Base-by-base conservation (phyloP, 78 protist species). In the Dictyostelium capitatum region DNA sequence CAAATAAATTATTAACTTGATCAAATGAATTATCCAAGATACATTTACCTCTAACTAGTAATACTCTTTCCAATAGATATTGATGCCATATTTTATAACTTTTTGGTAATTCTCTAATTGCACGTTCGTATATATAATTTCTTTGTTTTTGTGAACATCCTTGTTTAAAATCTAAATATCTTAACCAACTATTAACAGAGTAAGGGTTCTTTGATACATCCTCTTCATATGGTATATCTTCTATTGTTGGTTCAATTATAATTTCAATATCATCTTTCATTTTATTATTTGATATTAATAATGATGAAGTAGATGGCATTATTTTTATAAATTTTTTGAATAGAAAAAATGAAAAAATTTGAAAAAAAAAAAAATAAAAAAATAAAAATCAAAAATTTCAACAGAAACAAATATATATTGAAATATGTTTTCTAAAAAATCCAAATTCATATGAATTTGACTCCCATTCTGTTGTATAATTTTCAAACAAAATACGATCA, bases 21-120 rank as follows among this genome's bases (percentile, higher is more conserved):
- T 96, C 98, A 79, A 25, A 97, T 0, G 93, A 64, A 1, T 80
- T 69, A 94, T 98, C 98, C 4, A 72, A 48, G 54, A 89, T 67
- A 19, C 91, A 85, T 81, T 50, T 69, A 3, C 82, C 96, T 50
- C 97, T 62, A 30, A 78, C 95, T 0, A 1, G 41, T 20, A 25
- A 20, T 19, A 65, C 47, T 12, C 93, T 37, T 80, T 90, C 96
- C n/a, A 11, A 5, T 15, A 97, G 89, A 79, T 98, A 98, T 23
- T 43, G 23, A 23, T 80, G 80, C 99, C 99, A 98, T 48, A 98
- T 74, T 83, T 99, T 99, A 97, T 96, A 99, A 47, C 95, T 67
- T 11, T 97, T 94, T 6, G 99, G 99, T 51, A 97, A 65, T 20
- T 73, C 56, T 20, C 90, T 54, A 28, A 98, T 50, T 2, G 98